Evolutionary conservation across 2,329 filamentous ascomycete genomes (phyloP), one percentile per base, ranked within the genome.

Genomic region (Ascomycota sp.): DNA sequence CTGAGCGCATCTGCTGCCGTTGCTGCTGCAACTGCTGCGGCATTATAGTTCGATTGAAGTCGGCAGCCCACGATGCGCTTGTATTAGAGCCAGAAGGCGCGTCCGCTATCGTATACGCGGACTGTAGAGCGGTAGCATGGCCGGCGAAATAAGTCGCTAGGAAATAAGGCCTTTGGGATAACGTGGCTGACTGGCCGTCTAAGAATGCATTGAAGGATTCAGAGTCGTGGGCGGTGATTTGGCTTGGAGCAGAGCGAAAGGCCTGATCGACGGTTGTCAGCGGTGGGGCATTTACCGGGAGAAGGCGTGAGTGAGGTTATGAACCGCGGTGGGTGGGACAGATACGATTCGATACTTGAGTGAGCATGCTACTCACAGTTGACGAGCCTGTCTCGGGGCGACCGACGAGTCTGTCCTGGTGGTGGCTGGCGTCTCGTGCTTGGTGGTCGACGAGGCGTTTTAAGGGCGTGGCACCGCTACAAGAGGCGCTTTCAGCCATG

Each of bases 381-480:
- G 46, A 13, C 44, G 38, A 21, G 29, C 47, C 46, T 21, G 43
- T 36, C 26, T 43, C 44, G n/a, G 42, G 34, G 35, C 45, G 47
- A 37, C 50, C 44, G 34, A 51, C 41, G 12, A 56, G 42, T n/a
- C 54, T 48, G 39, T 58, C 55, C 39, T 58, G 55, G 11, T 57
- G 56, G 34, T 53, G 52, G 41, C 53, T 55, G 33, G 50, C 47
- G 42, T 59, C 56, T 31, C 51, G 50, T n/a, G 48, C 46, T 33
- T 59, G 55, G 29, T 59, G 55, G 7, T 59, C 54, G 13, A 56
- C 43, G 30, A 60, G 48, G 9, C 49, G 52, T 47, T 60, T 60
- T 36, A 60, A 58, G 27, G 57, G 56, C 33, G 53, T 54, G 2
- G 50, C 48, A 27, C 55, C 56, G 38, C 55, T 56, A 39, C 57